Conservation (phyloP, 768 basidiomycete species). For the Astraeus odoratus region DNA sequence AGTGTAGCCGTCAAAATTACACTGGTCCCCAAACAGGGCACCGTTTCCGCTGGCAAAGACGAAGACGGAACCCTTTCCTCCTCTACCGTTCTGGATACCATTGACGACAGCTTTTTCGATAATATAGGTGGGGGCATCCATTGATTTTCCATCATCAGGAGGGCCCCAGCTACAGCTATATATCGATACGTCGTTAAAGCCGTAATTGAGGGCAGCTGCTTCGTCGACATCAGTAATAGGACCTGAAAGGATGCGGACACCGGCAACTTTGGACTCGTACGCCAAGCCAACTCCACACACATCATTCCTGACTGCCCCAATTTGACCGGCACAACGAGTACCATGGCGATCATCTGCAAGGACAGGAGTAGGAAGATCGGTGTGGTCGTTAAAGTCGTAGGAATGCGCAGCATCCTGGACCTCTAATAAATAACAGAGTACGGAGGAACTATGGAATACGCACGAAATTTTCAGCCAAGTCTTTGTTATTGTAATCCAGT, state of each 20-base stretch:
- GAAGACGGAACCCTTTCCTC: conserved; percentile 86
- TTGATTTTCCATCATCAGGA: conserved; percentile 86
- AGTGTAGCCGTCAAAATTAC: conserved; percentile 99
- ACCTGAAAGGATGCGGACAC: conserved; percentile 91
- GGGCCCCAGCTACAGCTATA: conserved; percentile 99
- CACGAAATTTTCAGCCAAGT: conserved; percentile 90
- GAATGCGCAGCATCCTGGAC: conserved; percentile 77
- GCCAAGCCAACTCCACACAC: conserved; percentile 95
- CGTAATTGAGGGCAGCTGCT: conserved; percentile 90
- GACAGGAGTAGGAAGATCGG: conserved; percentile 76
- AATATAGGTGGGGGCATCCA: conserved; percentile 90
- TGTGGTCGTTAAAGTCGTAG: conserved; percentile 95
- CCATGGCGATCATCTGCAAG: conserved; percentile 93
- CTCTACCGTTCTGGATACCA: conserved; percentile 84
- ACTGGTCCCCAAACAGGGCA: conserved; percentile 85
- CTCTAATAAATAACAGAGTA: not conserved
- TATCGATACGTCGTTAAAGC: conserved; percentile 84
- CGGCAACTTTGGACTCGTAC: conserved; percentile 86
- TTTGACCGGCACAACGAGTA: conserved; percentile 95
- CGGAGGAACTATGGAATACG: conserved; percentile 26
- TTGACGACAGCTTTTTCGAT: conserved; percentile 93
- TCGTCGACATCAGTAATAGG: conserved; percentile 95
- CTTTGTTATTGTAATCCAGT: conserved; percentile 81
- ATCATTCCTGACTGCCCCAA: conserved; percentile 87
- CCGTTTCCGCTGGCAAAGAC: conserved; percentile 99